Base-by-base conservation (phyloP, 306 rosid species). In the Albizia julibrissin region DNA sequence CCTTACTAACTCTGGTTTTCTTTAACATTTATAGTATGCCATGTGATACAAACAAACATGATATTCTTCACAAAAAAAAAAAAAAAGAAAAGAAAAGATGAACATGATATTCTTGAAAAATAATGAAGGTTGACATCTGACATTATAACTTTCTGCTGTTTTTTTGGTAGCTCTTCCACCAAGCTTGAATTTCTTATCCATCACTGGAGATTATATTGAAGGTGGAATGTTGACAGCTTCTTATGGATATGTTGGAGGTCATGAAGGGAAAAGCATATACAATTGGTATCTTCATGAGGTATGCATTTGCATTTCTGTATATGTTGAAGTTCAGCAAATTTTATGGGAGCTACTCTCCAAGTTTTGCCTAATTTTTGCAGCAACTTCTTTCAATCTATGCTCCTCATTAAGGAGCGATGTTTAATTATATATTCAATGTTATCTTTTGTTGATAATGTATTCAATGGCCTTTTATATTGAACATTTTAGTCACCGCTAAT, bases 241-340 rank as follows among this genome's bases (percentile, higher is more conserved):
- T 47, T 95, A 95, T 87, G 99, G 99, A 83, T 95, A 95, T 82
- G 89, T 95, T 49, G 99, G 99, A 44, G 99, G 99, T 46, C 98
- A 93, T 79, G 99, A 95, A 87, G 99, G 99, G 67, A 95, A 93
- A 88, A 95, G 97, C 82, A 87, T 85, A n/a, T 95, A 92, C 75
- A 89, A 83, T 67, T 95, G 99, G 99, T 93, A 86, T 83, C 88
- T 95, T 81, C 98, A 95, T 8, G 98, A 95, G 94, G 99, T 95
- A 89, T 84, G 69, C 62, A 34, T 39, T 62, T 83, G 8, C 37
- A 54, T 68, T 14, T 7, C 64, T 8, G 3, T 31, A 37, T 54
- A 62, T 69, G 47, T 16, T 37, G 61, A 22, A 22, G 65, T 66
- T 66, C 39, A 71, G 52, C 46, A 2, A 33, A 76, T 50, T 24